Base-by-base conservation (phyloP, 805 yeast species). In the Isabelozyma gotoi region DNA sequence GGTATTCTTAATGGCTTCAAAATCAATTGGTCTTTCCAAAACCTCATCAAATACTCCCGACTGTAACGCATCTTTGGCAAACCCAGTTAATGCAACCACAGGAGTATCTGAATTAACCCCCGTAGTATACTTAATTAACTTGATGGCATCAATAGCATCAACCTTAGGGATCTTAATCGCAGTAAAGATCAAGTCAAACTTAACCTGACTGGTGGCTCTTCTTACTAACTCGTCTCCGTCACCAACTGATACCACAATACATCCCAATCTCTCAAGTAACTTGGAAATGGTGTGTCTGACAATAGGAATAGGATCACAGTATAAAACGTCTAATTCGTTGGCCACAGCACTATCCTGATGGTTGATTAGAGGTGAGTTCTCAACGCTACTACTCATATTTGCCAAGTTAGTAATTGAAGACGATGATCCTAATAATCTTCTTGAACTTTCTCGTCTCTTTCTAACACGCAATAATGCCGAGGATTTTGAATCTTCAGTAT, bases 271-370 rank as follows among this genome's bases (percentile, higher is more conserved):
- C 46, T 81, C 88, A 45, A 92, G 68, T 48, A 83, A 74, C 45
- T 76, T 78, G 35, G 81, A 76, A 19, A 84, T 76, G 11, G 88
- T 74, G 55, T 79, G 87, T 39, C 96, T 67, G 51, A 88, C 83
- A 44, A 85, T 85, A 0, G 96, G 94, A 46, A 88, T 87, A 2
- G 94, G 89, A 55, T 89, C 96, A 63, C 97, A 90, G 11, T 89
- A 70, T 37, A 92, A 68, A 4, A 90, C 82, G 59, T 88, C 91
- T 51, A 86, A 62, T 29, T 71, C 74, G 42, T 47, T 45, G 16
- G 24, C 34, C 12, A 19, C 33, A 35, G 12, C 19, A 5, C n/a
- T 20, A 19, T 21, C 17, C 17, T 19, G 17, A 17, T 10, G 11
- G 8, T 40, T 40, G 33, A 48, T 48, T n/a, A 50, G 50, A 3